phyloP scores from a whole-genome alignment of 2,329 filamentous ascomycete species.

The Ilyonectria mors-panacis region DNA sequence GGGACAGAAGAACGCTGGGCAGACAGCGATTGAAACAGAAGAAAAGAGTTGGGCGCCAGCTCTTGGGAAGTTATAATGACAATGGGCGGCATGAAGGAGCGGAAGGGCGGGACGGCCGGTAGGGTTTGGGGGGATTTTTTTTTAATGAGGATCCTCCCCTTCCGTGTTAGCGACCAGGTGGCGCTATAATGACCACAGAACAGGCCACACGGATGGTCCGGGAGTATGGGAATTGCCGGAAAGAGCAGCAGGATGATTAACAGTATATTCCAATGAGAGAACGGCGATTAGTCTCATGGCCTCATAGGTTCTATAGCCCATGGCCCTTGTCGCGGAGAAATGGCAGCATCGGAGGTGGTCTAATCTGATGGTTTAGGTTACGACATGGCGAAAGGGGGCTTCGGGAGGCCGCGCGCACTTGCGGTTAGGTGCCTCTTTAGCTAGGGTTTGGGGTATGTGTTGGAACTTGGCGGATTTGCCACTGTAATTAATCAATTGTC shows the following conservation, averaged over 20 bases:
- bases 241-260: constrained; percentile 21
- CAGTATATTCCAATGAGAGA: constrained; percentile 36
- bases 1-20: constrained; percentile 4
- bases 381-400: constrained; percentile 6
- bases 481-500: constrained; percentile 6
- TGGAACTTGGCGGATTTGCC: constrained; percentile 7
- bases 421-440: not conserved
- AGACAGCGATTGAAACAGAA: constrained; percentile 29
- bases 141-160: constrained; percentile 51
- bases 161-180: constrained; percentile 45
- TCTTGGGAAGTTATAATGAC: constrained; percentile 19
- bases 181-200: constrained; percentile 48
- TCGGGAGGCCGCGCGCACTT: constrained; percentile 3
- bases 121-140: constrained; percentile 47
- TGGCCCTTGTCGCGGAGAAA: not conserved
- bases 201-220: constrained; percentile 43
- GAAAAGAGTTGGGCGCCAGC: constrained; percentile 12
- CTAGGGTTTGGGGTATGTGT: constrained; percentile 4
- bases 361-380: not conserved
- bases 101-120: constrained; percentile 37
- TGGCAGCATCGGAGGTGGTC: not conserved
- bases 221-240: constrained; percentile 34
- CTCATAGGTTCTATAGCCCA: constrained; percentile 18
- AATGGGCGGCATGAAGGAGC: constrained; percentile 12
- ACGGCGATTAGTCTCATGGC: constrained; percentile 25